phyloP scores from a whole-genome alignment of 2,329 filamentous ascomycete genomes.

The Metarhizium robertsii region DNA sequence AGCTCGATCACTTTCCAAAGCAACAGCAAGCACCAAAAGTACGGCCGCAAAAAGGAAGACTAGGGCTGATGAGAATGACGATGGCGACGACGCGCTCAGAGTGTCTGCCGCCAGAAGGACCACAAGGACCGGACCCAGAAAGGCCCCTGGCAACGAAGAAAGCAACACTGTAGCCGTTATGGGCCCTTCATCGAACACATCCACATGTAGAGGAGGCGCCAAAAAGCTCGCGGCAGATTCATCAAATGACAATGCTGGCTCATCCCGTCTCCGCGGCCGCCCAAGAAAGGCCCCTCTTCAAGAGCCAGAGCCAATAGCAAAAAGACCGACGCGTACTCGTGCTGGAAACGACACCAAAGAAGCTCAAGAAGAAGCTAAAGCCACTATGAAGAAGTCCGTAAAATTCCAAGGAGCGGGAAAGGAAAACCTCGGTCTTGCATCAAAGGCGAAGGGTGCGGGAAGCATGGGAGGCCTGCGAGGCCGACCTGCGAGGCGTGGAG shows the following conservation, averaged over 20 bases:
- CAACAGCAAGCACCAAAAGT: slow-evolving; percentile 22
- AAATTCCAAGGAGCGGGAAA: slow-evolving; percentile 57
- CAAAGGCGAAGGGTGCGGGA: slow-evolving; percentile 26
- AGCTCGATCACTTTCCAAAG: slow-evolving; percentile 29
- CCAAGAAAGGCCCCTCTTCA: slow-evolving; percentile 29
- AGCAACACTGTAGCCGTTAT: slow-evolving; percentile 5
- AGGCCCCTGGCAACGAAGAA: slow-evolving; percentile 20
- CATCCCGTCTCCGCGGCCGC: slow-evolving; percentile 27
- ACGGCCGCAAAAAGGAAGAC: slow-evolving; percentile 39
- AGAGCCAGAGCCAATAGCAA: slow-evolving; percentile 13
- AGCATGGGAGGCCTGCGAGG: slow-evolving; percentile 21
- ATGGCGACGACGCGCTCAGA: slow-evolving; percentile 28
- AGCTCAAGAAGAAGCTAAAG: slow-evolving; percentile 26
- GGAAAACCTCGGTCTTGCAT: slow-evolving; percentile 45
- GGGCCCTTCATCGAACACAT: not conserved
- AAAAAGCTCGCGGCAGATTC: slow-evolving; percentile 18
- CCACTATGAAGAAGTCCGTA: slow-evolving; percentile 49
- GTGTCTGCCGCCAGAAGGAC: slow-evolving; percentile 25
- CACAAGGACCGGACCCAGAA: slow-evolving; percentile 34
- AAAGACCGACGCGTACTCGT: slow-evolving; percentile 20
- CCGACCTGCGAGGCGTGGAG: slow-evolving; percentile 34
- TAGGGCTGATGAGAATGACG: slow-evolving; percentile 41
- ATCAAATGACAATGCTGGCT: slow-evolving; percentile 11
- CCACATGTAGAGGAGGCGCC: slow-evolving; percentile 15
- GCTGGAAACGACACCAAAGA: slow-evolving; percentile 20